Base-by-base conservation (phyloP, 2,329 filamentous ascomycete species). In the Neonectria neomacrospora region DNA sequence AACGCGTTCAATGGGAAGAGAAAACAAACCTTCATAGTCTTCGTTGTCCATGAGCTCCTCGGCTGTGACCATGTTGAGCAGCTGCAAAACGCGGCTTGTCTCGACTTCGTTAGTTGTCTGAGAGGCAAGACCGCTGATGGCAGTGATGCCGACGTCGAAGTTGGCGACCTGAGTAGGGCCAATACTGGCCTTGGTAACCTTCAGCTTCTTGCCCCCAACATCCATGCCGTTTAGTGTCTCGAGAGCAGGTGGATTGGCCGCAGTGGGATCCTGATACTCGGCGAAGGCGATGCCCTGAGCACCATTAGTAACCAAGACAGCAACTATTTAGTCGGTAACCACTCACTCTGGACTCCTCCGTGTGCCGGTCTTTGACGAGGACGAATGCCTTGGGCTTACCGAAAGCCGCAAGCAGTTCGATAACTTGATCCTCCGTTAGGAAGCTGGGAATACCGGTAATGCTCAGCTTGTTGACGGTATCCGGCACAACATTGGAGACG, bases 21-120 rank as follows among this genome's bases (percentile, higher is more conserved):
- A 32, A 14, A 18, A 72, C 83, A 75, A 85, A 94, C 95, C 95
- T 80, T 97, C 92, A 74, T 97, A 98, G 74, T 99, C 96, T 37
- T 98, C 94, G 54, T 90, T 90, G 75, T 98, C 94, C 80, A 97
- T 89, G 23, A 99, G 83, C 80, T 99, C 96, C 73, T 99, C 96
- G 0, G 94, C 86, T 0, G 96, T 99, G 37, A 99, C 95, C 96
- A 99, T 99, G 82, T 99, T 99, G 75, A 99, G 87, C 65, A 99
- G 83, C 80, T 97, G 95, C 64, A 99, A 78, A 16, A 99, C 95
- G 59, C 92, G 88, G 68, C 92, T 92, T 64, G 90, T 89, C 71
- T 97, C 94, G 34, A 91, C 83, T 64, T 94, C 91, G 59, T 86
- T 86, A 39, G 92, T 91, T 3, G 90, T 93, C 20, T 96, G 97